Evolutionary conservation across 73 alveolate genomes (phyloP).

Genomic region (Stentor coeruleus): DNA sequence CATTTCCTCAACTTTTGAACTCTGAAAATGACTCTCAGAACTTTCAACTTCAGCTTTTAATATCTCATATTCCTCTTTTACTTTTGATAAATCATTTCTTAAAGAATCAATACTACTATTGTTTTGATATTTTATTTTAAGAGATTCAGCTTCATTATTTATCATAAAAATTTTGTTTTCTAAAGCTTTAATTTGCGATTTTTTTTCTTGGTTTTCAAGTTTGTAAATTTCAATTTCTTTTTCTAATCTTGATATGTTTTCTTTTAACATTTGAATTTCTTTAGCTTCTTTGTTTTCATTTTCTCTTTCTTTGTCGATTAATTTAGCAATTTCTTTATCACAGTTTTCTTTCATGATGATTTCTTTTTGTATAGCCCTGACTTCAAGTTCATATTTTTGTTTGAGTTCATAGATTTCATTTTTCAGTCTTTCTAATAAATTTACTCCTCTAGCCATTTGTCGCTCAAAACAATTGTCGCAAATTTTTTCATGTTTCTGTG

Average conservation of each 20-base stretch:
- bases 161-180: neutral
- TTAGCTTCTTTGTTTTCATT: neutral
- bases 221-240: neutral
- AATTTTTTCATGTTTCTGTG: neutral
- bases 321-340: neutral
- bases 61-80: neutral
- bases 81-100: no score
- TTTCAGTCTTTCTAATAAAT: constrained; percentile 60
- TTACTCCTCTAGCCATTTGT: constrained; percentile 71
- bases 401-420: neutral
- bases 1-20: neutral
- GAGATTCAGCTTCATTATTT: constrained; percentile 27
- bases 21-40: neutral
- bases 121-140: no score
- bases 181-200: neutral
- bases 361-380: no score
- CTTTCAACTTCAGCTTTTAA: neutral
- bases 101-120: no score
- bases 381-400: neutral
- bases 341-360: neutral
- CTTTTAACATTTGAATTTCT: constrained; percentile 41
- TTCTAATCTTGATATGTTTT: neutral
- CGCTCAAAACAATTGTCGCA: constrained; percentile 81
- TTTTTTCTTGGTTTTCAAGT: neutral
- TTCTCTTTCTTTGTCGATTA: neutral